phyloP scores from a whole-genome alignment of 164 flowering plant genomes.

The Saururus chinensis region DNA sequence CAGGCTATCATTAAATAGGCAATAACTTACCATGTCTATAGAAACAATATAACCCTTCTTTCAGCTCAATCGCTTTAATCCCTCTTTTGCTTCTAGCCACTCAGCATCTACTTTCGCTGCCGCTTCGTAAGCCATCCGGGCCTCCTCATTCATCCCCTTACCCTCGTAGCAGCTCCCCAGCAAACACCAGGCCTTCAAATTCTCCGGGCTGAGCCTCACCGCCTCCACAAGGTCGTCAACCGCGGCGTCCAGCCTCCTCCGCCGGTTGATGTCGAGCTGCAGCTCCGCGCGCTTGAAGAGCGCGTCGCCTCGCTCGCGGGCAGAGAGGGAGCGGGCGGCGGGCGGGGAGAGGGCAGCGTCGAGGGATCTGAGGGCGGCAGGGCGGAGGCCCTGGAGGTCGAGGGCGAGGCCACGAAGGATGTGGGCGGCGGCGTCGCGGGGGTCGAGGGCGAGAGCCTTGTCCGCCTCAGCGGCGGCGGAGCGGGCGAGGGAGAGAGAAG shows the following conservation, averaged over 20 bases:
- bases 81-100: slow-evolving; percentile 26
- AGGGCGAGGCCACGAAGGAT: slow-evolving; percentile 69
- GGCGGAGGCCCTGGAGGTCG: slow-evolving; percentile 47
- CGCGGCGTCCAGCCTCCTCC: slow-evolving; percentile 47
- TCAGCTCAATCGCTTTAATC: slow-evolving; percentile 28
- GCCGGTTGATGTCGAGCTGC: slow-evolving; percentile 29
- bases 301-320: slow-evolving; percentile 58
- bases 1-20: too few relatives aligned
- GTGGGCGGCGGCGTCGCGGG: slow-evolving; percentile 78
- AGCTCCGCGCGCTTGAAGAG: slow-evolving; percentile 67
- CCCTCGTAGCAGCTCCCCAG: slow-evolving; percentile 65
- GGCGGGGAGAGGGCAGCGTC: slow-evolving; percentile 59
- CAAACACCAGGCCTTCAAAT: slow-evolving; percentile 39
- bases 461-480: slow-evolving; percentile 57
- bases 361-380: slow-evolving; percentile 56
- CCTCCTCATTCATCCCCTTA: slow-evolving; percentile 56
- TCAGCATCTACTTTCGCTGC: slow-evolving; percentile 32
- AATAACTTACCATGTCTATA: too few relatives aligned
- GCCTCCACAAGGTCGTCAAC: slow-evolving; percentile 48
- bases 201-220: slow-evolving; percentile 33
- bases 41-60: background rate
- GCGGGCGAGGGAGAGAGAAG: slow-evolving; percentile 32
- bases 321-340: slow-evolving; percentile 42
- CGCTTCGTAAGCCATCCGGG: slow-evolving; percentile 40
- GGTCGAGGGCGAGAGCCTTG: slow-evolving; percentile 52